Percentiles rank a stretch among this genome's conserved stretches.
Conservation (phyloP, 2,329 filamentous ascomycete species). For the Gaeumannomyces tritici region DNA sequence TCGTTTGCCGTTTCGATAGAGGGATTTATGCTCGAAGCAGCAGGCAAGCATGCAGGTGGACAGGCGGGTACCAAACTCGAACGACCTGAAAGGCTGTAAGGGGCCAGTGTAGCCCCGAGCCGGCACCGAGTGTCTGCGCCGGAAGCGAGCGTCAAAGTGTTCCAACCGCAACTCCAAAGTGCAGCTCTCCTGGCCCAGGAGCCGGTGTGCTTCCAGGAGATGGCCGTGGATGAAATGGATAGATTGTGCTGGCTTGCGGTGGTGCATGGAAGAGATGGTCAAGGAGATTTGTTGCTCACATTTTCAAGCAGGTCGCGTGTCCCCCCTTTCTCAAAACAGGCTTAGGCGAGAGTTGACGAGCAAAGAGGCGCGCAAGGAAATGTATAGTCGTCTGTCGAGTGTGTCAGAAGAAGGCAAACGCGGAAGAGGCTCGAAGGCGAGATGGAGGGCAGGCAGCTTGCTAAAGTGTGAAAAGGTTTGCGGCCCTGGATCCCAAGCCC, state of each 20-base stretch:
- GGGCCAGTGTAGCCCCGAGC: background rate
- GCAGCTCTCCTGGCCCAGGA: background rate
- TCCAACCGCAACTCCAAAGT: background rate
- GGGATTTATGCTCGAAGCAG: background rate
- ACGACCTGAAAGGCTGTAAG: background rate
- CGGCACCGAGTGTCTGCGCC: background rate
- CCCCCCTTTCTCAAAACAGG: background rate
- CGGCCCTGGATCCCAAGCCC: background rate
- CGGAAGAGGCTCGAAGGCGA: background rate
- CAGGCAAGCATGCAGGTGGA: background rate
- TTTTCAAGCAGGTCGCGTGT: background rate
- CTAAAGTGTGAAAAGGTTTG: background rate
- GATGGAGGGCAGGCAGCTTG: background rate
- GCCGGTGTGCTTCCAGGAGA: background rate
- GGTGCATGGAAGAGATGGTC: background rate
- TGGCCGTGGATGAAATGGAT: background rate
- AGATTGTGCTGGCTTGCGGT: slow-evolving; percentile 1
- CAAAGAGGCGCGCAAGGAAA: background rate
- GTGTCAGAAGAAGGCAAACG: background rate
- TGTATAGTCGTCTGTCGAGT: background rate
- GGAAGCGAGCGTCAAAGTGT: too few relatives aligned
- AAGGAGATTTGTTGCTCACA: background rate
- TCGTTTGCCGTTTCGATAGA: background rate
- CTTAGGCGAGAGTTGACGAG: background rate
- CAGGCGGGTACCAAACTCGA: background rate